Evolutionary conservation across 2,329 filamentous ascomycete genomes (phyloP), one percentile per base, ranked within the genome.

Genomic region (Diaporthe aspalathi): DNA sequence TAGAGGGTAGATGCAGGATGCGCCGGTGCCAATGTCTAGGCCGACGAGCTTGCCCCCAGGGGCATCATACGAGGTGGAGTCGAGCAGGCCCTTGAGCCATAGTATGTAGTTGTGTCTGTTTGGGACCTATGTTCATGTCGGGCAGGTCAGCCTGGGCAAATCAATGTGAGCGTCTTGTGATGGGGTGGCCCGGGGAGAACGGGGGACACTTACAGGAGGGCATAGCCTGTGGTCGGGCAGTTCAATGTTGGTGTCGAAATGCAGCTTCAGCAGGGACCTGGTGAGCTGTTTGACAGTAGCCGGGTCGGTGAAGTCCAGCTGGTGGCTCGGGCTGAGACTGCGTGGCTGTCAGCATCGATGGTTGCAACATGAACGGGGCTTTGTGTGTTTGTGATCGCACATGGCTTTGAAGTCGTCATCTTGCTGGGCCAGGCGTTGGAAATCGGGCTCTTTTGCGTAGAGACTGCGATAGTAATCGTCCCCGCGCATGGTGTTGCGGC

Each of bases 1-100:
- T 1, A 98, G 87, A 2, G 95, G 92, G 78, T 98, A 99, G 76
- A 99, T 97, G 76, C 92, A 92, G 75, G 94, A 97, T 20, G 95
- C 93, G 2, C 96, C 96, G 1, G 94, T 97, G 50, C 96, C 96
- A 73, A 98, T 92, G 75, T 97, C 95, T 2, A 97, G 82, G 0
- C 95, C 95, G 0, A 87, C 79, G 2, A 94, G 84, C 52, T 85
- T 82, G n/a, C 88, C 83, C 0, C 78, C 78, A 2, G 79, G 78
- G 3, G 79, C 77, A 2, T 86, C 81, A 74, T 89, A 91, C 0
- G 83, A 84, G 0, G 91, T 92, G 1, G 90, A 91, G 77, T 97
- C 94, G 8, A 98, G 79, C 0, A 99, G 87, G 3, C 88, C 86
- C 77, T 97, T 94, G 1, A 98, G 84, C 94, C 95, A 98, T 11